Evolutionary conservation across 2,329 filamentous ascomycete genomes (phyloP), one percentile per base, ranked within the genome.

Genomic region (Microdochium paspali): DNA sequence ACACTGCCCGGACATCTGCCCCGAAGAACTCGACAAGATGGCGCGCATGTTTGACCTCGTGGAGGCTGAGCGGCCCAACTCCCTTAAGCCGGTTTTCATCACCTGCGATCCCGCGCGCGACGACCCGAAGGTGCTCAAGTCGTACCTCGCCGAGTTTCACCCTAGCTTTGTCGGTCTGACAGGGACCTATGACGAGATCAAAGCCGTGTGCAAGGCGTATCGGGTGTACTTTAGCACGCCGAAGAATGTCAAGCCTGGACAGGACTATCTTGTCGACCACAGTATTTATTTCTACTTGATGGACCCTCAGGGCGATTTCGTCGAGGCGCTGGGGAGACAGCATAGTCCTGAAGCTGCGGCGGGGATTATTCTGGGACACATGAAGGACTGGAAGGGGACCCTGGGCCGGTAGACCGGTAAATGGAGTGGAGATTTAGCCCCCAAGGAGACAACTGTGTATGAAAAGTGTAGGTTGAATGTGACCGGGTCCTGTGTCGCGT

Each of bases 271-370:
- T 58, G 93, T 98, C 12, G 93, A 98, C 66, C 93, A 98, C 71
- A 96, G 90, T 66, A 98, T 98, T 57, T 98, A 98, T 74, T 98
- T 98, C 61, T 98, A 98, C 67, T 71, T 98, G 56, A 98, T 98
- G 93, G 93, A 97, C 65, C 93, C 93, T 0, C 90, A 97, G 57
- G 91, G 91, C 20, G 90, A 98, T 65, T 98, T 98, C 66, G 91
- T 98, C 24, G 94, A 98, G 72, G 94, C 90, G 12, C 83, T 98
- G 60, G 93, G 93, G 18, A 77, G 93, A 52, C 93, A 98, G 69
- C 90, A 97, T 68, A 95, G 88, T 39, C 88, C 91, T 1, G 84
- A 93, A 52, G 80, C 88, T 59, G 93, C 84, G 1, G 87, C 90
- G 6, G 83, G 82, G 67, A 72, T 96, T 49, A 96, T 98, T 47